Percentiles rank a stretch among this genome's conserved stretches.
These are phyloP conservation scores for Cladosporium sp. DNA, from an alignment of 2,329 filamentous ascomycete genomes.

Conservation along the genomic window DNA sequence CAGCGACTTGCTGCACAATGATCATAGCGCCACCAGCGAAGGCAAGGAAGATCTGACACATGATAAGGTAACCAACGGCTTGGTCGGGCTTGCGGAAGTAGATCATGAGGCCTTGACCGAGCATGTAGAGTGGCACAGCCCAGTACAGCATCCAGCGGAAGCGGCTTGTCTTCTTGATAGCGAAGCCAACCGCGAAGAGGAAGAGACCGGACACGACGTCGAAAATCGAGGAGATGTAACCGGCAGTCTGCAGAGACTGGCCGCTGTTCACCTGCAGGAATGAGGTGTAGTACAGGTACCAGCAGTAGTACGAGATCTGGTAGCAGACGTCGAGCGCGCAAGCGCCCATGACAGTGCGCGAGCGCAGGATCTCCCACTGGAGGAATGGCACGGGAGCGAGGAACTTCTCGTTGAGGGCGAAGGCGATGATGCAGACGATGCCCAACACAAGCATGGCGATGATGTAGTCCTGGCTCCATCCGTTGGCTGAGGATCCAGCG, in stretches of 20 bases:
- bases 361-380: constrained; percentile 52
- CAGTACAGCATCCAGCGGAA: constrained; percentile 44
- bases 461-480: constrained; percentile 42
- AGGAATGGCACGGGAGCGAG: constrained; percentile 60
- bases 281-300: constrained; percentile 44
- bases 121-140: constrained; percentile 35
- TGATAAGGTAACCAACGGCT: constrained; percentile 39
- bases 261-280: constrained; percentile 51
- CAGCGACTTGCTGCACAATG: constrained; percentile 38
- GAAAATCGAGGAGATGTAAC: constrained; percentile 43
- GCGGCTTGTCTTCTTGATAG: constrained; percentile 48
- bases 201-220: constrained; percentile 36
- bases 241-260: constrained; percentile 39
- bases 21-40: constrained; percentile 32
- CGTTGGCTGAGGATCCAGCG: constrained; percentile 32
- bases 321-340: constrained; percentile 42
- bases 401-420: constrained; percentile 60
- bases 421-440: constrained; percentile 38
- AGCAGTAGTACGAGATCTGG: constrained; percentile 50
- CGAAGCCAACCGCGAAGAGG: constrained; percentile 30
- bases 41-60: constrained; percentile 44
- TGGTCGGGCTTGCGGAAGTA: constrained; percentile 37
- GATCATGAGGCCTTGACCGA: constrained; percentile 35
- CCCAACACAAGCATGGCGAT: constrained; percentile 40
- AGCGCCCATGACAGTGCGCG: constrained; percentile 53